Percentiles rank a stretch among this genome's conserved stretches.
Conservation (phyloP, 2,329 filamentous ascomycete genomes). For the Colletotrichum sp. region DNA sequence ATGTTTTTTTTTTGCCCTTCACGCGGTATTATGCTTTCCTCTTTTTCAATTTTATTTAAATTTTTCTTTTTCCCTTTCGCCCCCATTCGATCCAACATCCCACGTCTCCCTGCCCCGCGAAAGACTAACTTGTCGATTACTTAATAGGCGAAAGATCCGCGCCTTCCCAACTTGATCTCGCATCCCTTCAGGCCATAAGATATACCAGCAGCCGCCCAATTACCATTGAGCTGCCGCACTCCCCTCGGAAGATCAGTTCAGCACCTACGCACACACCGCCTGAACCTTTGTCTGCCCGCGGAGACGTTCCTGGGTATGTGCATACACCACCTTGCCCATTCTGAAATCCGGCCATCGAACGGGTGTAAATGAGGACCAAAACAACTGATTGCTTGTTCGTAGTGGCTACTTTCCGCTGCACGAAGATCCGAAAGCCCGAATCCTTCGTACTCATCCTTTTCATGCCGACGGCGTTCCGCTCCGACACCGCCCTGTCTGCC, state of each 20-base stretch:
- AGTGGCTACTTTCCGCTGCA: slow-evolving; percentile 68
- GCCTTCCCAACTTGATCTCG: not conserved
- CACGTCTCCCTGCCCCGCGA: not conserved
- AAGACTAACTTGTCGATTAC: not conserved
- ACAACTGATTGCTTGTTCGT: not conserved
- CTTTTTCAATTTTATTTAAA: not conserved
- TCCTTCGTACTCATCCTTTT: slow-evolving; percentile 59
- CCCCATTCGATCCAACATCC: not conserved
- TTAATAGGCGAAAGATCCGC: slow-evolving; percentile 20
- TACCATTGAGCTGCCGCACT: slow-evolving; percentile 54
- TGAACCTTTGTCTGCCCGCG: slow-evolving; percentile 60
- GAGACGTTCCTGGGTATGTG: slow-evolving; percentile 63
- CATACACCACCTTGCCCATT: not conserved
- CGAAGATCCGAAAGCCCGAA: slow-evolving; percentile 54
- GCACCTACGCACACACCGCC: slow-evolving; percentile 48
- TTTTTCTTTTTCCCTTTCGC: not conserved
- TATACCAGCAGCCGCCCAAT: slow-evolving; percentile 51
- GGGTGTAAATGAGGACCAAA: not conserved
- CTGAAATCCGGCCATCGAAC: not conserved
- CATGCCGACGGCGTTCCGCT: slow-evolving; percentile 45
- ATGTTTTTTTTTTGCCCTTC: slow-evolving; percentile 22
- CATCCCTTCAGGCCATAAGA: slow-evolving; percentile 10
- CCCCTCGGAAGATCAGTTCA: slow-evolving; percentile 41
- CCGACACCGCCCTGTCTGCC: slow-evolving; percentile 37
- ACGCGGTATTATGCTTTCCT: slow-evolving; percentile 7